A percentile compares a stretch with the other conserved stretches of the same genome.
Conservation (phyloP, 2,329 filamentous ascomycete genomes). For the Rutstroemia sp. region DNA sequence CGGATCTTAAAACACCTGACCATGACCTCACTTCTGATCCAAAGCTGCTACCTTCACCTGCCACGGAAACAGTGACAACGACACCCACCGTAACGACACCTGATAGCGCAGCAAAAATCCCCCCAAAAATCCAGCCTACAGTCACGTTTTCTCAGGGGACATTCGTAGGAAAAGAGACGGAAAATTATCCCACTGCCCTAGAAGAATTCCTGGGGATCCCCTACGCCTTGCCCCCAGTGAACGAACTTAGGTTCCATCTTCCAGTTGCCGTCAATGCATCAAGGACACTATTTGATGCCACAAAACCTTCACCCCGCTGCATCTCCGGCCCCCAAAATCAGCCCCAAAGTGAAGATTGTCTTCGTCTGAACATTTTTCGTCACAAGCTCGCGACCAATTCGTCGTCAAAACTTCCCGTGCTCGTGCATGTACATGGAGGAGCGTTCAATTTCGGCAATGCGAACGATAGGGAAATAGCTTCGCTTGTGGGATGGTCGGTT, state of each 20-base stretch:
- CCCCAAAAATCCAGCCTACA: neutral
- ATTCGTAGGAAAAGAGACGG: conserved; percentile 18
- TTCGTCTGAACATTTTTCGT: conserved; percentile 44
- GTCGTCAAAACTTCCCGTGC: conserved; percentile 36
- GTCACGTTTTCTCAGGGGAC: conserved; percentile 24
- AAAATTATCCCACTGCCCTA: conserved; percentile 17
- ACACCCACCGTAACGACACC: neutral
- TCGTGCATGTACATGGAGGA: conserved; percentile 58
- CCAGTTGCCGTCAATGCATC: conserved; percentile 18
- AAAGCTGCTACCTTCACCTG: neutral
- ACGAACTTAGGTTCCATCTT: conserved; percentile 38
- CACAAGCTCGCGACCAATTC: conserved; percentile 18
- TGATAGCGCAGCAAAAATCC: neutral
- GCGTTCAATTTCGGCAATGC: conserved; percentile 50
- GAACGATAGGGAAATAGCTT: conserved; percentile 35
- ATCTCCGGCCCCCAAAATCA: conserved; percentile 14
- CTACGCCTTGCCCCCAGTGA: conserved; percentile 40
- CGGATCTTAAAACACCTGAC: conserved; percentile 1
- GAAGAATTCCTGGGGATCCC: conserved; percentile 42
- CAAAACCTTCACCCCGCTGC: conserved; percentile 29
- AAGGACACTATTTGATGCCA: conserved; percentile 30
- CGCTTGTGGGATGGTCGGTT: conserved; percentile 50
- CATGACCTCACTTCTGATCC: neutral
- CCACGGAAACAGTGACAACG: neutral
- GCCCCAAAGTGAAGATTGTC: conserved; percentile 40